Conservation (phyloP, 805 yeast genomes). For the Brettanomyces nanus region DNA sequence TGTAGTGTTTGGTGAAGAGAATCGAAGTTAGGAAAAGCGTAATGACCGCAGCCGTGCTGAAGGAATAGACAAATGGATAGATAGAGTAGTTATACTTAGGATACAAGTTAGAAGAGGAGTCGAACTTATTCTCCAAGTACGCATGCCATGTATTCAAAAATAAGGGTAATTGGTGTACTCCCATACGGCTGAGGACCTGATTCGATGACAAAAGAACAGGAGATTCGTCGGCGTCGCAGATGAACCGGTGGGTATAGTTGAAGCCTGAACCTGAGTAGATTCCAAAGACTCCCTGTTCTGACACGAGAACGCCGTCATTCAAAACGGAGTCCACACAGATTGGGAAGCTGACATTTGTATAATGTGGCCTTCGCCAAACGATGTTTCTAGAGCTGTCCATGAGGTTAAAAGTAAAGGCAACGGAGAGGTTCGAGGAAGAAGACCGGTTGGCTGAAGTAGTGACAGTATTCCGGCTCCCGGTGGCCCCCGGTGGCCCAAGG, state of each 20-base stretch:
- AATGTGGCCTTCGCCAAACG: conserved; percentile 27
- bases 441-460: too few relatives aligned
- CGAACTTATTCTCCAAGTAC: conserved; percentile 26
- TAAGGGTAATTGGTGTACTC: conserved; percentile 31
- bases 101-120: conserved; percentile 26
- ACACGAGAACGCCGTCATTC: conserved; percentile 25
- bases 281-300: conserved; percentile 6
- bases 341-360: conserved; percentile 13
- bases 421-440: too few relatives aligned
- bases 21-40: conserved; percentile 56
- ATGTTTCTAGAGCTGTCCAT: conserved; percentile 13
- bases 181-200: conserved; percentile 8
- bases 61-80: conserved; percentile 53
- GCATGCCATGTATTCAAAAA: conserved; percentile 41
- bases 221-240: conserved; percentile 10
- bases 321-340: conserved; percentile 26
- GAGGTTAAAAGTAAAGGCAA: too few relatives aligned
- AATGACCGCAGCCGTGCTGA: conserved; percentile 58
- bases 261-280: background rate
- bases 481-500: too few relatives aligned
- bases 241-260: conserved; percentile 7
- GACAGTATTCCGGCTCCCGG: too few relatives aligned
- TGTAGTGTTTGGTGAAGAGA: conserved; percentile 49
- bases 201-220: conserved; percentile 20
- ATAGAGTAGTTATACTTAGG: conserved; percentile 41